Conservation (phyloP, 1,284 basidiomycete genomes). For the Hymenochaete sp. region DNA sequence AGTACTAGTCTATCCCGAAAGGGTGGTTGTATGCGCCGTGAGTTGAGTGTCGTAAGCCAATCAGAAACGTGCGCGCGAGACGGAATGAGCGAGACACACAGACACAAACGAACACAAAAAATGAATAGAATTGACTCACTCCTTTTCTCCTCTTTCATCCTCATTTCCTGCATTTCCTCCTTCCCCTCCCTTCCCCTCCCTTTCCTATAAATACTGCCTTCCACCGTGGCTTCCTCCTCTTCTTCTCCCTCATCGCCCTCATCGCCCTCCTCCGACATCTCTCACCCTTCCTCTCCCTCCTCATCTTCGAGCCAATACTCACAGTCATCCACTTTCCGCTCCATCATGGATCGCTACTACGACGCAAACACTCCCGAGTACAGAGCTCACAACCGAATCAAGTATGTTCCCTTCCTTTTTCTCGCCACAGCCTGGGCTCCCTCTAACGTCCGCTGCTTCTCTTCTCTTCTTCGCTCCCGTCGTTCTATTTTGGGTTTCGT, state of each 20-base stretch:
- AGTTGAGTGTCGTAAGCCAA: neutral
- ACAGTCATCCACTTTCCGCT: neutral
- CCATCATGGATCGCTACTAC: constrained; percentile 59
- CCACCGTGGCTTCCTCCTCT: constrained; percentile 1
- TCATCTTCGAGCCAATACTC: neutral
- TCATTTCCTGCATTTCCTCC: neutral
- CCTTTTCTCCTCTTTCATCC: neutral
- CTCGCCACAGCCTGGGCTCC: constrained; percentile 7
- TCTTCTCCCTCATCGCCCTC: neutral
- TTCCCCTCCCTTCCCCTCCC: neutral
- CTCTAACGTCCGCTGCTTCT: constrained; percentile 4
- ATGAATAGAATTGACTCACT: too few relatives aligned
- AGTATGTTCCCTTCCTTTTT: constrained; percentile 31
- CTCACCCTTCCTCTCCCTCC: constrained; percentile 1
- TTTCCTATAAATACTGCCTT: neutral
- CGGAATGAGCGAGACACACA: neutral
- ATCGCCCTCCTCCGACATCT: neutral
- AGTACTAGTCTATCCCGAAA: too few relatives aligned
- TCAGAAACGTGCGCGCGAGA: neutral
- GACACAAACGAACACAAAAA: neutral
- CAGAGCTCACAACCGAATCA: constrained; percentile 55
- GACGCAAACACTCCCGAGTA: constrained; percentile 67
- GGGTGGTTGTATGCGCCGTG: too few relatives aligned
- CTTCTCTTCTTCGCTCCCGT: constrained; percentile 2
- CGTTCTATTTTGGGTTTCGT: constrained; percentile 5